phyloP scores from a whole-genome alignment of 164 flowering plant genomes.

The Akebia trifoliata region DNA sequence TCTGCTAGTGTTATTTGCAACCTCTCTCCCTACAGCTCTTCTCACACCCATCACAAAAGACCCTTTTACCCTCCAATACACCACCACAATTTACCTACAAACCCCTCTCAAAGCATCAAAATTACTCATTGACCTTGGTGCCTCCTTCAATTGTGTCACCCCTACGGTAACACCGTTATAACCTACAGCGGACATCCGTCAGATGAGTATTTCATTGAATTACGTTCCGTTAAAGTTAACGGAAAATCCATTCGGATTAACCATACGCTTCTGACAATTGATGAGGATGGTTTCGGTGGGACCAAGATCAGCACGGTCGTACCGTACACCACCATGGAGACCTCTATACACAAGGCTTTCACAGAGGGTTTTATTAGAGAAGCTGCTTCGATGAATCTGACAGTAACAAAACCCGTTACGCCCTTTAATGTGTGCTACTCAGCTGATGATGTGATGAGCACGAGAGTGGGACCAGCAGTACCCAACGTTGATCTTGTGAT shows the following conservation, averaged over 20 bases:
- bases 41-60: too few species aligned
- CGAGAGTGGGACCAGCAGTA: slow-evolving; percentile 30
- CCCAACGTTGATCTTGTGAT: slow-evolving; percentile 42
- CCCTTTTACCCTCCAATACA: too few species aligned
- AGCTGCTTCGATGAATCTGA: slow-evolving; percentile 18
- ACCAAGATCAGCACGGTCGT: slow-evolving; percentile 30
- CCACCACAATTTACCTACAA: too few species aligned
- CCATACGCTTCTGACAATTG: slow-evolving; percentile 13
- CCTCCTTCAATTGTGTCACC: slow-evolving; percentile 20
- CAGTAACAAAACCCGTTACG: slow-evolving; percentile 4
- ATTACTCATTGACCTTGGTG: too few species aligned
- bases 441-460: slow-evolving; percentile 3
- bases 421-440: slow-evolving; percentile 26
- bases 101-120: too few species aligned
- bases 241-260: slow-evolving; percentile 15
- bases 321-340: slow-evolving; percentile 27
- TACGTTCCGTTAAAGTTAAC: slow-evolving; percentile 21
- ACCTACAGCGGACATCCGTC: slow-evolving; percentile 14
- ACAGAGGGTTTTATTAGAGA: slow-evolving; percentile 19
- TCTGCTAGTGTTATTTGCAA: too few species aligned
- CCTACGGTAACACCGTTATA: slow-evolving; percentile 12
- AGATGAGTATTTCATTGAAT: slow-evolving; percentile 25
- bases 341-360: slow-evolving; percentile 25
- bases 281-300: slow-evolving; percentile 28
- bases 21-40: too few species aligned